Base-by-base conservation (phyloP, 495 filamentous ascomycete genomes). In the Penicillium macrosclerotiorum region DNA sequence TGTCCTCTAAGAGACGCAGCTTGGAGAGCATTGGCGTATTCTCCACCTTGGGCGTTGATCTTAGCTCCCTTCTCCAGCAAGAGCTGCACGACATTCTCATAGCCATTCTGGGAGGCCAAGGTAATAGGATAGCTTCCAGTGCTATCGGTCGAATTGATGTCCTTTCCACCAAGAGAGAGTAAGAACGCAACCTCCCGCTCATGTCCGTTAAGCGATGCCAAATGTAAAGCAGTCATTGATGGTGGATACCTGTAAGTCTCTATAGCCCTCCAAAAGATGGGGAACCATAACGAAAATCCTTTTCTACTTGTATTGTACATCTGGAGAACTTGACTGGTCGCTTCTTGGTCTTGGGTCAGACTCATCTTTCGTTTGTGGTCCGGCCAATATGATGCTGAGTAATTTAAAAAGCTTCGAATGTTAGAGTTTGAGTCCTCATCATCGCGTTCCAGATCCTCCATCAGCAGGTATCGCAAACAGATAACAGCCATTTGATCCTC, bases 311-410 rank as follows among this genome's bases (percentile, higher is more conserved):
- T 47, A 31, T 46, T 25, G 33, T 57, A 57, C 9, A 57, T 8
- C 31, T 44, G 45, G n/a, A 42, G 37, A 9, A 61, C 23, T 32
- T 37, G 29, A 8, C 38, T 19, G 1, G 22, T 13, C n/a, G 38
- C 40, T 22, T 39, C 11, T 29, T 18, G 24, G 29, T 27, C 34
- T 25, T 13, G n/a, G 16, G 33, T 37, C 22, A 41, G 12, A 34
- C 14, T n/a, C 33, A 51, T 44, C 1, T 37, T 46, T 39, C 60
- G 47, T 31, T 47, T 37, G 20, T 63, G 60, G 40, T 56, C 54
- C 1, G 57, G 37, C 60, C 57, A 63, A 48, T 57, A 20, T 35
- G 30, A n/a, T 47, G 57, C 57, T 38, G 60, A 52, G 47, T 63
- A 63, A 19, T 39, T 30, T 22, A 63, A 36, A 7, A 62, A 52